Base-by-base conservation (phyloP, 75 land plant species). In the Pinus tabuliformis region DNA sequence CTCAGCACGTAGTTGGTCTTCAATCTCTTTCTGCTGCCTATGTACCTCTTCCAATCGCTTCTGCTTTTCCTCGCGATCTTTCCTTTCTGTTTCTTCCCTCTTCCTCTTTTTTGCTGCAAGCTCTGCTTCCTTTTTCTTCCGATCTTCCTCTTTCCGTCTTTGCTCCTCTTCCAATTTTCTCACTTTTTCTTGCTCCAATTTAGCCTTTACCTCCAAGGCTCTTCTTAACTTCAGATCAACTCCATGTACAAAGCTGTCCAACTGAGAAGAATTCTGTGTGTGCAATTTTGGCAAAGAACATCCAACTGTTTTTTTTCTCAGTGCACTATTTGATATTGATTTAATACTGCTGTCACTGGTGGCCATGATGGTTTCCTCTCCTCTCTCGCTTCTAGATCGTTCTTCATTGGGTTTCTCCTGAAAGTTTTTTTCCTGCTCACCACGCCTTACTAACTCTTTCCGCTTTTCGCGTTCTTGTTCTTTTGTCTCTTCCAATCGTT, bases 51-150 rank as follows among this genome's bases (percentile, higher is more conserved):
- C 93, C 57, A 86, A 73, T 56, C 88, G 81, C 82, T 78, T 91
- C 71, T 91, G 83, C 77, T 89, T 93, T 49, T 80, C 83, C 70
- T 87, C 90, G 42, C 88, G 88, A 58, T 89, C 90, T 80, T 82
- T 87, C 76, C 70, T 89, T 56, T 93, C 95, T 58, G 80, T 85
- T 39, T 86, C 94, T 75, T 96, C 97, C 72, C 90, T 83, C 60
- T 82, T 82, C 62, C 92, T 87, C 79, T 94, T 94, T 76, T 80
- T 93, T 49, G 80, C 83, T 58, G 85, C 88, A 76, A 81, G 57
- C 20, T 92, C 95, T 21, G 83, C 88, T 65, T 87, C 95, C 76
- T 86, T 97, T 78, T 85, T 97, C 85, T 84, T 89, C 78, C 83
- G 75, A 57, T 87, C 90, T 49, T 92, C 95, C 79, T 96, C 93